Percentiles rank a stretch among this genome's conserved stretches.
phyloP scores from a whole-genome alignment of 129 eudicot genomes.

The Daucus carota region DNA sequence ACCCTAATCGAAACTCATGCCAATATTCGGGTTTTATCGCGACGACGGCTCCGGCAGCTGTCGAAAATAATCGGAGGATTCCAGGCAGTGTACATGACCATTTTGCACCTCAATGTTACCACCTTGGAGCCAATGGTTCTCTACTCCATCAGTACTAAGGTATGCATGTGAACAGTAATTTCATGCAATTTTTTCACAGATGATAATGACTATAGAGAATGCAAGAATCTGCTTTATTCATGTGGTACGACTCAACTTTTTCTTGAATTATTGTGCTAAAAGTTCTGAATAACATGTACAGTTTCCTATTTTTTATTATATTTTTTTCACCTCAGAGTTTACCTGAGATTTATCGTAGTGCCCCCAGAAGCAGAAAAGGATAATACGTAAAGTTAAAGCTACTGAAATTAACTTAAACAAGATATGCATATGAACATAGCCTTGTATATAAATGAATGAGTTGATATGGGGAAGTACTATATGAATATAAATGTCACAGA shows the following conservation, averaged over 20 bases:
- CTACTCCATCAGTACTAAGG: slow-evolving; percentile 95
- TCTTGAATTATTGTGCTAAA: slow-evolving; percentile 4
- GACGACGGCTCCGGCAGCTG: slow-evolving; percentile 50
- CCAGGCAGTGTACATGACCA: slow-evolving; percentile 51
- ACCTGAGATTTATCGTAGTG: background rate
- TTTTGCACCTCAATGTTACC: slow-evolving; percentile 90
- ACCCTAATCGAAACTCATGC: slow-evolving; percentile 94
- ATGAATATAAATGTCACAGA: slow-evolving; percentile 4
- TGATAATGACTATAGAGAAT: slow-evolving; percentile 54
- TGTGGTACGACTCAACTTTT: slow-evolving; percentile 7
- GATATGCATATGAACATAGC: background rate
- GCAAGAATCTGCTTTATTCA: slow-evolving; percentile 39
- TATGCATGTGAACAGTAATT: slow-evolving; percentile 29
- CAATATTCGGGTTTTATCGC: slow-evolving; percentile 55
- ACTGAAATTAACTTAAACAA: background rate
- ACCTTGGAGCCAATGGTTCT: slow-evolving; percentile 81
- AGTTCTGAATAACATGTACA: slow-evolving; percentile 3
- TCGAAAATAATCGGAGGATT: slow-evolving; percentile 74
- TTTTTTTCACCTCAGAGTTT: background rate
- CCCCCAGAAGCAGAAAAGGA: background rate
- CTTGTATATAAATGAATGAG: no score
- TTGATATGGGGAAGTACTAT: background rate
- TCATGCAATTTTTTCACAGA: slow-evolving; percentile 9
- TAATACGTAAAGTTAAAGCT: background rate
- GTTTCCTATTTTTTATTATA: background rate